Base-by-base conservation (phyloP, 1,284 basidiomycete species). In the Xerocomus amazonicus region DNA sequence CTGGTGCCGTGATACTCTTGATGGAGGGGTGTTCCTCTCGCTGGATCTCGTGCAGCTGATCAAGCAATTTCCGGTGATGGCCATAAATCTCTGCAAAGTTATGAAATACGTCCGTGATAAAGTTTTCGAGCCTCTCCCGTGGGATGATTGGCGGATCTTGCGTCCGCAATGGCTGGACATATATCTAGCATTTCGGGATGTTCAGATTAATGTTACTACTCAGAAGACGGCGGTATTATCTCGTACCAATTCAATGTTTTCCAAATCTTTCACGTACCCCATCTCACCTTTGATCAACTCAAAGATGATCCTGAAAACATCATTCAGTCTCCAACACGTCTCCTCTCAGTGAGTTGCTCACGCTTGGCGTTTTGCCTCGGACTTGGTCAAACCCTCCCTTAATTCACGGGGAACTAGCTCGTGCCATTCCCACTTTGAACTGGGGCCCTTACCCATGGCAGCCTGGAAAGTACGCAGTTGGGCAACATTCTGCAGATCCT, bases 271-370 rank as follows among this genome's bases (percentile, higher is more conserved):
- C 10, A 97, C 90, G 66, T 97, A 98, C 45, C 86, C 83, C 86
- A 96, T 95, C 71, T 99, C 96, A 51, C 89, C 90, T 62, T 95
- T 89, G 63, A 99, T 96, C 43, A 98, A 73, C 70, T 99, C 96
- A 61, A 95, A 96, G 43, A 98, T 95, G 57, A 90, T 83, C 37
- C 91, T 93, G 55, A 29, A 54, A 39, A 46, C 27, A 45, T 33
- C 4, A 17, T 43, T 50, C 12, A 52, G 16, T 27, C 41, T 34
- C n/a, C 3, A 16, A 16, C 7, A 14, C 4, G 19, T 23, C n/a
- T 1, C 26, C 23, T 28, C 6, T n/a, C 43, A 9, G 51, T 9
- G 5, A 46, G n/a, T 28, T 36, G 76, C 90, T 70, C 66, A 92
- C 90, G 88, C 84, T 68, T 99, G 96, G 16, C 93, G 81, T 66